Percentiles rank a stretch among this genome's conserved stretches.
Evolutionary conservation across 1,139 yeast genomes (phyloP).

Genomic region (Yamadazyma songkhlaensis): DNA sequence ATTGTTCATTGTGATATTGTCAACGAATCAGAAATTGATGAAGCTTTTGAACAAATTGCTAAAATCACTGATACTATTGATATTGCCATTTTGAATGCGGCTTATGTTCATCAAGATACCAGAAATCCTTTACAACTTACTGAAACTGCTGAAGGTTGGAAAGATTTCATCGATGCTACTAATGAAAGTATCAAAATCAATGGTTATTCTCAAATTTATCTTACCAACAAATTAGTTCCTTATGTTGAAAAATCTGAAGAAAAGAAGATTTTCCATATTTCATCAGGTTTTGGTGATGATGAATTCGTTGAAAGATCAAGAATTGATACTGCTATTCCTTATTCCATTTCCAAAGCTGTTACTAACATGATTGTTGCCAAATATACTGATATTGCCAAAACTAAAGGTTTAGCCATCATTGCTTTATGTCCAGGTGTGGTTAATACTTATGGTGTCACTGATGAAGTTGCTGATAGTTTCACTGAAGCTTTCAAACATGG

Average conservation of each 20-base stretch:
- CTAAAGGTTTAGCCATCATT: conserved; percentile 21
- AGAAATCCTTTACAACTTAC: conserved; percentile 1
- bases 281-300: conserved; percentile 21
- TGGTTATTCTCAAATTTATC: conserved; percentile 23
- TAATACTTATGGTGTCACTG: neutral
- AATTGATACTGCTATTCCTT: conserved; percentile 1
- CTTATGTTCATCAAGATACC: conserved; percentile 1
- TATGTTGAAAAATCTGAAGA: conserved; percentile 17
- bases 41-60: conserved; percentile 11
- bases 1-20: conserved; percentile 5
- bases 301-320: conserved; percentile 1
- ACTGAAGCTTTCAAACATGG: neutral
- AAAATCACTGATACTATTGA: conserved; percentile 13
- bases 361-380: conserved; percentile 20
- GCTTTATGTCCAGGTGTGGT: conserved; percentile 28
- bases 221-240: conserved; percentile 23
- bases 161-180: conserved; percentile 13
- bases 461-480: neutral
- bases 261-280: conserved; percentile 20
- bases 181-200: conserved; percentile 15
- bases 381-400: conserved; percentile 18
- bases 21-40: conserved; percentile 1
- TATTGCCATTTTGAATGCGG: conserved; percentile 15
- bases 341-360: conserved; percentile 26
- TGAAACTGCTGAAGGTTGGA: conserved; percentile 2